phyloP scores from a whole-genome alignment of 495 filamentous ascomycete species.

The Apodospora peruviana region DNA sequence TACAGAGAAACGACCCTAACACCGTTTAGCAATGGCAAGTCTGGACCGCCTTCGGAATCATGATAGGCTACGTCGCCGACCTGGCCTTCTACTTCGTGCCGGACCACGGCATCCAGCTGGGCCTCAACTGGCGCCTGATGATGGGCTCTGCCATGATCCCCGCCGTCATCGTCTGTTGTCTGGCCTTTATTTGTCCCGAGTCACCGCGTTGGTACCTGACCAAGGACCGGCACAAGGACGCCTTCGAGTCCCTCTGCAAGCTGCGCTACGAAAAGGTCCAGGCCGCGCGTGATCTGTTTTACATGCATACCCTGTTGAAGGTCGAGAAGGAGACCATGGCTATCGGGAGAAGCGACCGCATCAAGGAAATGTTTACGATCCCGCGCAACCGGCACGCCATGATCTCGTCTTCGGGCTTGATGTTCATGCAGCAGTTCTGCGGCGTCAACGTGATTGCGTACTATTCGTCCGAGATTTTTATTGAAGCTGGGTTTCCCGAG shows the following conservation, averaged over 20 bases:
- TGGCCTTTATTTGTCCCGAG: conserved; percentile 71
- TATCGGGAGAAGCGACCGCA: conserved; percentile 50
- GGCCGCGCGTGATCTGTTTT: conserved; percentile 77
- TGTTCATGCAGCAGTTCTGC: conserved; percentile 83
- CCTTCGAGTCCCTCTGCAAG: conserved; percentile 60
- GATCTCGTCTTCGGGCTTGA: conserved; percentile 68
- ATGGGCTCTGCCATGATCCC: conserved; percentile 74
- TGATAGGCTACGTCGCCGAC: conserved; percentile 68
- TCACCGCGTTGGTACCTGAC: conserved; percentile 71
- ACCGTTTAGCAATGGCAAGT: conserved; percentile 89
- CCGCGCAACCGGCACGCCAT: conserved; percentile 73
- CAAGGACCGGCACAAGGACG: conserved; percentile 57
- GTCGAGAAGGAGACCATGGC: conserved; percentile 56
- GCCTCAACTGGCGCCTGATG: conserved; percentile 80
- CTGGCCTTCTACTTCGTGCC: conserved; percentile 64
- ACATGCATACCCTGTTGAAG: conserved; percentile 69
- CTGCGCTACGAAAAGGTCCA: conserved; percentile 67
- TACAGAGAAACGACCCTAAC: no score
- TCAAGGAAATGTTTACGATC: conserved; percentile 66
- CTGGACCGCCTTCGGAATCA: conserved; percentile 82
- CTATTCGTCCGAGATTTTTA: conserved; percentile 63
- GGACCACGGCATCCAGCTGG: conserved; percentile 48
- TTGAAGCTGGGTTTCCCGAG: conserved; percentile 49
- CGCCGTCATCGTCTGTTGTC: conserved; percentile 60
- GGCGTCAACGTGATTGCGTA: conserved; percentile 63